Base-by-base conservation (phyloP, 306 rosid species). In the Rosa rugosa region DNA sequence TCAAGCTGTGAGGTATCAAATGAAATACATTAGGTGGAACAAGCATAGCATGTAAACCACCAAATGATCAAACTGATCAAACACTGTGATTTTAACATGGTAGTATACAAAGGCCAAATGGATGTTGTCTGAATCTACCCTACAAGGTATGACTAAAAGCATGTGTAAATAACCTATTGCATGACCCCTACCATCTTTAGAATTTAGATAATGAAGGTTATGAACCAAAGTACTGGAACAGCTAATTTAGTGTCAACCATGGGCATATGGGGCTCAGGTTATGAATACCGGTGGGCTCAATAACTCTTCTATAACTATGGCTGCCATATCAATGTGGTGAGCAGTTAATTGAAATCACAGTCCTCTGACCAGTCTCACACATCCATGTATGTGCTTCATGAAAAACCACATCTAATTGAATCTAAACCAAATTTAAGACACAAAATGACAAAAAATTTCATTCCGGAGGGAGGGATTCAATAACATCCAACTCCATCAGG, bases 1-100 rank as follows among this genome's bases (percentile, higher is more conserved):
- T 94, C 88, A 76, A 94, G 93, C 98, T 94, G 96, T 66, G 31
- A 78, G 27, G 80, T 47, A 76, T n/a, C 45, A 80, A 50, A 77
- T n/a, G 63, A 42, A 74, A 80, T 22, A 66, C 22, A 74, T 84
- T 77, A 84, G 84, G 25, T 49, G 42, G 60, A 72, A 9, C 64
- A 67, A 36, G 73, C 53, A 4, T 1, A 31, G 4, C 8, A 49
- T n/a, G 49, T 22, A 69, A 40, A 11, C 11, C 10, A 63, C 23
- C 20, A 57, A 41, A 41, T 8, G 68, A 50, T 50, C 36, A 8
- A 70, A 62, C 73, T 8, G 68, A 50, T 50, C 36, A 8, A 70
- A 62, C 73, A 66, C 22, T 42, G 17, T 27, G 60, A 62, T 49
- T 25, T 25, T 12, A 44, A 18, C 60, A 14, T 25, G 49, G 51